Base-by-base conservation (phyloP, 2,329 filamentous ascomycete species). In the Cladophialophora psammophila region DNA sequence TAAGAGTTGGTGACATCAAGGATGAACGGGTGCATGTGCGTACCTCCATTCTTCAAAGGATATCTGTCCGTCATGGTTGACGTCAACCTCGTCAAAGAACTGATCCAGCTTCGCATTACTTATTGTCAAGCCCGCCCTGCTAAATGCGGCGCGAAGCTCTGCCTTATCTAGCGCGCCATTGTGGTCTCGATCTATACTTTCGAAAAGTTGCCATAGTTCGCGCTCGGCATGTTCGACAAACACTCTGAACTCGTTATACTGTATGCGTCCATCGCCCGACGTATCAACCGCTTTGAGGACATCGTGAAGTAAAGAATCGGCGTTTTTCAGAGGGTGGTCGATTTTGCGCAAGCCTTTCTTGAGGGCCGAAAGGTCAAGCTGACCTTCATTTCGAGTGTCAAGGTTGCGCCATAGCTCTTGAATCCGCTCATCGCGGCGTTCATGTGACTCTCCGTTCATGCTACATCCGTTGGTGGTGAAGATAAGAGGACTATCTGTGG, bases 1-100 rank as follows among this genome's bases (percentile, higher is more conserved):
- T 55, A 73, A 65, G 55, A 26, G 42, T 18, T 20, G 48, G 40
- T n/a, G n/a, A 12, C 26, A 53, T 20, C 40, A 36, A 35, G 15
- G 45, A 5, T n/a, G 5, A 26, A 15, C 63, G 42, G 65, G 60
- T 13, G 32, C 12, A 54, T 31, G 26, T 83, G 9, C 90, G 80
- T 88, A 97, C 94, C 94, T 90, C 95, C 95, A 98, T 85, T 99
- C 95, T 72, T 93, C 89, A 80, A 96, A 98, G 69, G 86, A 93
- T 73, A 98, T 96, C 70, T 84, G 83, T 2, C 93, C 93, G 78
- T 99, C 94, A 73, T 90, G 87, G 80, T 99, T 94, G 76, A 87
- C 86, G 78, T 99, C 95, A 74, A 99, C 91, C 77, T 97, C 91
- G 71, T 87, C 82, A 77, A 99, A 97, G 82, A 99, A 98, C 69